Base-by-base conservation (phyloP, 306 rosid species). In the Castanea crenata region DNA sequence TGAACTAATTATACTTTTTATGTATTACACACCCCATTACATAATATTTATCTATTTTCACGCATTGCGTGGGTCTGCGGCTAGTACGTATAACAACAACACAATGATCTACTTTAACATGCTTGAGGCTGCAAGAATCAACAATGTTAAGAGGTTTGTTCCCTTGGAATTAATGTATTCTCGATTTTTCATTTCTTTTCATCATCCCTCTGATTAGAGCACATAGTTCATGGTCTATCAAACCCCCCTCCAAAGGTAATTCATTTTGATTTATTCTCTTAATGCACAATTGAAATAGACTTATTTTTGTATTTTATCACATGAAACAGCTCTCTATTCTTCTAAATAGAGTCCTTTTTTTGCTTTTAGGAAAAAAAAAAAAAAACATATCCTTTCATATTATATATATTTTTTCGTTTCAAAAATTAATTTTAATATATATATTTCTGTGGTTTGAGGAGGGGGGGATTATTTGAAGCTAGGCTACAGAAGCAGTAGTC, bases 101-200 rank as follows among this genome's bases (percentile, higher is more conserved):
- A 86, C 88, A 69, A 88, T 88, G 89, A 88, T 88, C 27, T 86
- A 88, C 83, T 88, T 88, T 74, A 88, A 86, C 78, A 88, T 88
- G 88, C 83, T 88, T n/a, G 91, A 88, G 82, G 91, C 89, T 44
- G 77, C 83, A 55, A 81, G 91, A 77, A 88, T 88, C 80, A 86
- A 55, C 51, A 88, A 86, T 13, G 91, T 88, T 23, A 84, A 88
- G 76, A 86, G 89, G 88, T 88, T 70, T 59, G 86, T 25, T 63
- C 56, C 71, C 75, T 70, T 57, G 2, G 16, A 57, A 25, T n/a
- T 23, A 21, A n/a, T 70, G 7, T 2, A 31, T 51, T 78, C 51
- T 61, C 1, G n/a, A 29, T 1, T 63, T 13, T 29, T 63, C 70
- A 31, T 64, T 64, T 64, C 2, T 8, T 27, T 64, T 64, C 44